These are phyloP conservation scores for Leptographium galeiforme DNA, from an alignment of 2,329 filamentous ascomycete species.

Conservation along the genomic window DNA sequence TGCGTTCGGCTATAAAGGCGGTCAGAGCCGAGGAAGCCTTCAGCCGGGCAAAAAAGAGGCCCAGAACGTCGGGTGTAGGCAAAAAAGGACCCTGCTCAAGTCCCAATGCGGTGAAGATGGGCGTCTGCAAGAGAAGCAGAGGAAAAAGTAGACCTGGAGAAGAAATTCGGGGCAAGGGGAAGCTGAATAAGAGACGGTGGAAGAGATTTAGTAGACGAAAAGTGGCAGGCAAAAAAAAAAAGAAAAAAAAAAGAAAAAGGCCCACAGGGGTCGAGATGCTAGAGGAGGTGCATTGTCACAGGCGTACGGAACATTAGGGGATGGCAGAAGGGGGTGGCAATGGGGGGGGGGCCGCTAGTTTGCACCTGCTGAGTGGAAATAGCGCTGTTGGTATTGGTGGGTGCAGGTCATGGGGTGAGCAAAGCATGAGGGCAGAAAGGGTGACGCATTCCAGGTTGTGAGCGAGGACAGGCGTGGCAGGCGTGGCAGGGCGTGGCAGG, in stretches of 20 bases:
- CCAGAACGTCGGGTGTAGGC: neutral
- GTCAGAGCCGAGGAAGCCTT: conserved; percentile 12
- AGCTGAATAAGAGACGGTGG: neutral
- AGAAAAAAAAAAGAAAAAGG: neutral
- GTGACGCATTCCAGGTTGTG: neutral
- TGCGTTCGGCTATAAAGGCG: conserved; percentile 5
- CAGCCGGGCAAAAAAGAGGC: neutral
- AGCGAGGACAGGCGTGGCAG: neutral
- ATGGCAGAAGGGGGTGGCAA: neutral
- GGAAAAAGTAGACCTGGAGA: neutral
- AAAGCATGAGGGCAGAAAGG: neutral
- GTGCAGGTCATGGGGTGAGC: too few relatives aligned
- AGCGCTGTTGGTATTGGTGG: conserved; percentile 5
- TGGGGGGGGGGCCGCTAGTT: neutral
- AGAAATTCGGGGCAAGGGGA: neutral
- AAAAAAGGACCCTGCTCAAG: neutral
- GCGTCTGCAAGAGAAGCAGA: neutral
- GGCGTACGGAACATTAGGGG: neutral
- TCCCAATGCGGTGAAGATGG: neutral
- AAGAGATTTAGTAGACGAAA: neutral
- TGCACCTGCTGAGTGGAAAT: conserved; percentile 1
- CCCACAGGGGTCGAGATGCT: neutral
- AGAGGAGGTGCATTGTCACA: neutral
- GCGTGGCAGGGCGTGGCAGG: too few relatives aligned
- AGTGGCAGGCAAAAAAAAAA: neutral